phyloP scores from a whole-genome alignment of 75 land plant genomes.

The Adiantum capillusveneris region DNA sequence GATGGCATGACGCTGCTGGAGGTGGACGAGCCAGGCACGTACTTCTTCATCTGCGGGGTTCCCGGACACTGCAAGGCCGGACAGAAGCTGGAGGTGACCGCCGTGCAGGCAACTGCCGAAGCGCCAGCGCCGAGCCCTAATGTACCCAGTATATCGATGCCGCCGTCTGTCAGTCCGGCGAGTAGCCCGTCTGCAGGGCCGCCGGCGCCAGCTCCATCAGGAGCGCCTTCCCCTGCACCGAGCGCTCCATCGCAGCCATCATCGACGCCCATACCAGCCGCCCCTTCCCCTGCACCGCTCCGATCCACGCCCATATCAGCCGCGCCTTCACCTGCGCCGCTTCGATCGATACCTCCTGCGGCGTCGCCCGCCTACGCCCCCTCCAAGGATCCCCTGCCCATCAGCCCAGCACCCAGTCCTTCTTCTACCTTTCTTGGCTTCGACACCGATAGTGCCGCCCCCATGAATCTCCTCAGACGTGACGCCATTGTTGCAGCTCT shows the following conservation, averaged over 20 bases:
- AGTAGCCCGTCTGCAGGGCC: too few relatives aligned
- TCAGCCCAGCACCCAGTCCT: background rate
- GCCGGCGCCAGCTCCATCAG: background rate
- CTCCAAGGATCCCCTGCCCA: background rate
- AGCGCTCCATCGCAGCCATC: conserved; percentile 8
- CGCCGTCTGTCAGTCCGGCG: too few relatives aligned
- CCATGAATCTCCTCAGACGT: too few relatives aligned
- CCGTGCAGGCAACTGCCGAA: too few relatives aligned
- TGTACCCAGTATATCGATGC: too few relatives aligned
- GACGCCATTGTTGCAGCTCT: too few relatives aligned
- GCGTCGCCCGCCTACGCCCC: background rate
- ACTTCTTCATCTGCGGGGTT: conserved; percentile 58
- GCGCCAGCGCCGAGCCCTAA: conserved; percentile 3
- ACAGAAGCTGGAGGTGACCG: conserved; percentile 55
- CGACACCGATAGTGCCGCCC: background rate
- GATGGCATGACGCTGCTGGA: conserved; percentile 48
- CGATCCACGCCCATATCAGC: background rate
- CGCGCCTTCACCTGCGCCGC: background rate
- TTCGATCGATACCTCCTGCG: background rate
- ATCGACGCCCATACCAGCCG: conserved; percentile 2
- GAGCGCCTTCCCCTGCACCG: background rate
- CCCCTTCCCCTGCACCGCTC: background rate
- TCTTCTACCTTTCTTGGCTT: background rate
- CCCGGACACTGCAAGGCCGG: conserved; percentile 67
- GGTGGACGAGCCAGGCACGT: conserved; percentile 34